Evolutionary conservation across 306 rosid species (phyloP).

Genomic region (Lathyrus aphaca): DNA sequence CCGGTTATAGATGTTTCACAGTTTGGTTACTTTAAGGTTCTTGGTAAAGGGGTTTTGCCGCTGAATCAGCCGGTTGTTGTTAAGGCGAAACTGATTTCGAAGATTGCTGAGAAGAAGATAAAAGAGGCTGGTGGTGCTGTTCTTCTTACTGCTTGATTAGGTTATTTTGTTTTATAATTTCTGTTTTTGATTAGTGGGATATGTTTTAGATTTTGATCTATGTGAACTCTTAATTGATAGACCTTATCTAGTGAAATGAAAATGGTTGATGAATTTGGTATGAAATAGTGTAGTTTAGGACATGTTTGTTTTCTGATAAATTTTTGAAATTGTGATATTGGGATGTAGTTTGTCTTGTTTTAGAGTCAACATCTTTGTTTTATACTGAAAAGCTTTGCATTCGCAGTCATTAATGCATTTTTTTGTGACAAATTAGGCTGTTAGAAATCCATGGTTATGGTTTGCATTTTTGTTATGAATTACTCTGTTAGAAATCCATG

Average conservation of each 20-base stretch:
- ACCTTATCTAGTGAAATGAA: not conserved
- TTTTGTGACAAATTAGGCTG: no score
- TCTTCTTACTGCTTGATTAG: constrained; percentile 46
- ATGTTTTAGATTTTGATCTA: not conserved
- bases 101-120: constrained; percentile 81
- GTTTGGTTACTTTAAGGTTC: constrained; percentile 71
- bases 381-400: no score
- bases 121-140: constrained; percentile 87
- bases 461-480: no score
- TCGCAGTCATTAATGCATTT: no score
- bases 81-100: constrained; percentile 77
- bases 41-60: constrained; percentile 73
- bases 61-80: constrained; percentile 60
- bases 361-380: no score
- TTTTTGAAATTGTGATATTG: no score
- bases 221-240: not conserved
- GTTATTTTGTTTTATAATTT: constrained; percentile 27
- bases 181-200: not conserved
- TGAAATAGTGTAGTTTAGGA: no score
- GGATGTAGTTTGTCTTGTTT: no score
- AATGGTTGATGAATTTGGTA: no score
- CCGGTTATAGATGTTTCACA: constrained; percentile 74
- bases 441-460: no score
- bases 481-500: no score
- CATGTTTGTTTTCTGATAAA: no score